Base-by-base conservation (phyloP, 2,329 filamentous ascomycete species). In the Pseudomassariella vexata region DNA sequence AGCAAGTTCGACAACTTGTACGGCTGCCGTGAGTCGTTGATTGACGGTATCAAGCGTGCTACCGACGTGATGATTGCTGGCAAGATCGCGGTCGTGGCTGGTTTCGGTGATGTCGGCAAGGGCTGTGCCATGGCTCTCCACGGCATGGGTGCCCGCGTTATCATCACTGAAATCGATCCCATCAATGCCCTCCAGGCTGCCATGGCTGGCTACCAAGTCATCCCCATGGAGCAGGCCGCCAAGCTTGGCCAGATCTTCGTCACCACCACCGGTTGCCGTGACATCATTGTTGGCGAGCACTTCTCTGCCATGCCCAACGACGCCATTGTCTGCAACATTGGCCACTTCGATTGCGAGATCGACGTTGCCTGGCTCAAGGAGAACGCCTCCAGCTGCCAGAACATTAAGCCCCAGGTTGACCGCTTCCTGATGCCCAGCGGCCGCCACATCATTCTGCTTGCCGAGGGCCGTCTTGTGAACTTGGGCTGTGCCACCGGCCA, bases 1-100 rank as follows among this genome's bases (percentile, higher is more conserved):
- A 95, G 88, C 71, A 98, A 98, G 80, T 98, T 98, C 65, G 92
- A 96, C 80, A 98, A 98, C 82, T 73, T 96, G 48, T 98, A 96
- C 79, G 90, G 92, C 60, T 96, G 92, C 87, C 83, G 88, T 63
- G 92, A 96, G 76, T 95, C 90, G 45, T 84, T 98, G 55, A 82
- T 98, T 57, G 92, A 98, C 66, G 92, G 92, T 65, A 96, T 98
- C 82, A 98, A 96, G 85, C 90, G 90, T 73, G 90, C 92, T 55
- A 98, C 92, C 66, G 90, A 98, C 74, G 92, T 96, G 68, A 98
- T 98, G 92, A 90, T 96, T 76, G 92, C 92, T 59, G 92, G 92
- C 66, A 96, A 98, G 84, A 80, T 95, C 56, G 88, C 86, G 48
- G 89, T 96, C 50, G 92, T 98, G 50, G 92, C 92, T 56, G 92